Evolutionary conservation across 1,284 basidiomycete genomes (phyloP), one percentile per base, ranked within the genome.

Genomic region (Filobasidium uniguttulatum): DNA sequence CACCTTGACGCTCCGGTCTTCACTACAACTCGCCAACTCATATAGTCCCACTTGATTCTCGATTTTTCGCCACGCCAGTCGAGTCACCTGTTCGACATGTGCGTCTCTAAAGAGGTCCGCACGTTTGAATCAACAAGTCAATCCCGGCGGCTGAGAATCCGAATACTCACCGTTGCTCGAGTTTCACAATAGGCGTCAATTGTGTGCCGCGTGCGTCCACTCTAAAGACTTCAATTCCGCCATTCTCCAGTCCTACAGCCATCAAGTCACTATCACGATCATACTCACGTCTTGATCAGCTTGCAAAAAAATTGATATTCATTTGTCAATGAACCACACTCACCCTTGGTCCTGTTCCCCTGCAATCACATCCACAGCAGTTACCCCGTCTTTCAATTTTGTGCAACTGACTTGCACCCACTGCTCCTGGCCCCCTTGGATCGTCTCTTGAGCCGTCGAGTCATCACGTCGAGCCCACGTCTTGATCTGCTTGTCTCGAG

Each of bases 401-500:
- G 70, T 58, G 15, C 59, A 66, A n/a, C 55, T 52, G 0, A 43
- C 46, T 5, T 54, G 23, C 10, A 51, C 31, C 57, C 57, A 62
- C 3, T 29, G 43, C 40, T 10, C 23, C 8, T 20, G 4, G 22
- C 23, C 26, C 26, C n/a, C n/a, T n/a, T n/a, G n/a, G n/a, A n/a
- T n/a, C n/a, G n/a, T n/a, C n/a, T n/a, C n/a, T n/a, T n/a, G n/a
- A n/a, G n/a, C n/a, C n/a, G n/a, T n/a, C n/a, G n/a, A n/a, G 9
- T 45, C 20, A 10, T 50, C 44, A 14, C 36, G 36, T 5, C 44
- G 34, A 2, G 44, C 25, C 67, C 68, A 69, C 3, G 66, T 43
- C 52, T 68, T 68, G 37, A 87, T 89, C n/a, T 83, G 88, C 72
- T 93, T 97, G 67, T 98, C 93, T 40, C 94, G 77, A 5, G 90